phyloP scores from a whole-genome alignment of 73 alveolate genomes.

The Tetrahymena borealis region DNA sequence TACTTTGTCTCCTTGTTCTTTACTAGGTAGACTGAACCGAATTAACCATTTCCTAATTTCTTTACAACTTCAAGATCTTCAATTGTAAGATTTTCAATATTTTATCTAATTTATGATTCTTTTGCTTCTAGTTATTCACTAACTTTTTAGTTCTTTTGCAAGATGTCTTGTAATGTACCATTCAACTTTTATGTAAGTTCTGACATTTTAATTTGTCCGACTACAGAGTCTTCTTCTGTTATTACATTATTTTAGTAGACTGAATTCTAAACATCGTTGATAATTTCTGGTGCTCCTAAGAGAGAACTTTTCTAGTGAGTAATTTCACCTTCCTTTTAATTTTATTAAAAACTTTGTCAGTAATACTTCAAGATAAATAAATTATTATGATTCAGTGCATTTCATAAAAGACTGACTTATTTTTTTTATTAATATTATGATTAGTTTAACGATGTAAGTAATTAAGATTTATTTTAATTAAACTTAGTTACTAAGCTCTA shows the following conservation, averaged over 20 bases:
- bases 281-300: background rate
- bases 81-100: conserved; percentile 31
- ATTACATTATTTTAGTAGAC: background rate
- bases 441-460: too few species aligned
- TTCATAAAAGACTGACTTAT: too few species aligned
- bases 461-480: too few species aligned
- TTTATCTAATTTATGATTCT: conserved; percentile 18
- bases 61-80: conserved; percentile 41
- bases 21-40: conserved; percentile 53
- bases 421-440: too few species aligned
- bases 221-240: background rate
- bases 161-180: background rate
- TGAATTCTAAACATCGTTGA: background rate
- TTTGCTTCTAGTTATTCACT: background rate
- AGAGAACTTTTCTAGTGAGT: background rate
- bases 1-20: conserved; percentile 5
- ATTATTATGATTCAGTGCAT: too few species aligned
- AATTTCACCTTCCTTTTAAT: background rate
- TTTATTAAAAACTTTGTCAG: background rate
- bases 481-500: background rate
- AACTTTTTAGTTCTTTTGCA: background rate
- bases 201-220: background rate
- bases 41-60: conserved; percentile 52
- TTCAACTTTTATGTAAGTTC: background rate
- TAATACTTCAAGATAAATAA: too few species aligned